These are phyloP conservation scores for apple (Malus domestica) DNA, from an alignment of 306 rosid species.

Conservation along the genomic window DNA sequence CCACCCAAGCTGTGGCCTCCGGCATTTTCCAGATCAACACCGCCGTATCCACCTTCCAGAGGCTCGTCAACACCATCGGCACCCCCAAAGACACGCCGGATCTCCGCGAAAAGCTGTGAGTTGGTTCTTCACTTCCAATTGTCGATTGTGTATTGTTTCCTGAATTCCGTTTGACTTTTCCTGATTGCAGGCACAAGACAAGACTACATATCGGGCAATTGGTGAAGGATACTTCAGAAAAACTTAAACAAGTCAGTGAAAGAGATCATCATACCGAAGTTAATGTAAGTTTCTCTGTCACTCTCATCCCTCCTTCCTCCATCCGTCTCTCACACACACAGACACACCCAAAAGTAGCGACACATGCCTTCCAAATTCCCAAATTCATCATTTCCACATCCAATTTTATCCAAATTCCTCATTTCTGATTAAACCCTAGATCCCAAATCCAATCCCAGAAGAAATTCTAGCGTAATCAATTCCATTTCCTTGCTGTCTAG, in stretches of 20 bases:
- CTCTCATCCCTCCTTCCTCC: background rate
- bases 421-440: conserved; percentile 19
- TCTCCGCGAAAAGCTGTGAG: conserved; percentile 92
- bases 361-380: background rate
- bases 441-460: conserved; percentile 7
- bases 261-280: conserved; percentile 67
- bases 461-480: background rate
- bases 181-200: conserved; percentile 70
- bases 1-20: conserved; percentile 90
- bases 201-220: conserved; percentile 84
- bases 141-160: background rate
- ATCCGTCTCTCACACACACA: background rate
- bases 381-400: conserved; percentile 5
- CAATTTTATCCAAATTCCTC: background rate
- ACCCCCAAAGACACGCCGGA: conserved; percentile 95
- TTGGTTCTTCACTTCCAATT: background rate
- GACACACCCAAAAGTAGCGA: background rate
- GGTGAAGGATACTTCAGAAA: conserved; percentile 91
- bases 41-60: conserved; percentile 87
- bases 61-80: conserved; percentile 95
- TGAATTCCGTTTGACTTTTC: conserved; percentile 4
- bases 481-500: conserved; percentile 21
- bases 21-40: conserved; percentile 99
- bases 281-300: conserved; percentile 41
- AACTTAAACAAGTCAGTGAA: conserved; percentile 89